These are phyloP conservation scores for Cercophora newfieldiana DNA, from an alignment of 495 filamentous ascomycete species.

Conservation along the genomic window DNA sequence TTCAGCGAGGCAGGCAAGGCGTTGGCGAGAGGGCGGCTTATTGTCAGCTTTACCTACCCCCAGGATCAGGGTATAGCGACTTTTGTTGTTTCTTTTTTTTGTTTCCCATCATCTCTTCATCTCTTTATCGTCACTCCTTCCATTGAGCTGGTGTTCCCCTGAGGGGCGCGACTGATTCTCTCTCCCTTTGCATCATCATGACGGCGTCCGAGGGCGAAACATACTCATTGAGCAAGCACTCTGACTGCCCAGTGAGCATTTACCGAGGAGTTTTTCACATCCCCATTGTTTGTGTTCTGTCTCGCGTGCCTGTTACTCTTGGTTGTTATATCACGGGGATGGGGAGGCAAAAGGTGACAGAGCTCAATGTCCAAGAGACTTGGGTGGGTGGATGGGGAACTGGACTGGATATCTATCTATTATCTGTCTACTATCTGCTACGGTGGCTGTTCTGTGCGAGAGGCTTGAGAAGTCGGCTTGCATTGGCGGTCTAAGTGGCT, in stretches of 20 bases:
- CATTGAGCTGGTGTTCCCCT: background rate
- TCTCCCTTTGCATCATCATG: slow-evolving; percentile 11
- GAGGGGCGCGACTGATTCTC: background rate
- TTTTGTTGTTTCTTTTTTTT: background rate
- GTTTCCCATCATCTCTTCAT: background rate
- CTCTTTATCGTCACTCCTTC: slow-evolving; percentile 12
- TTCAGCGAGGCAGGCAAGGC: slow-evolving; percentile 7
- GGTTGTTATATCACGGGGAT: background rate
- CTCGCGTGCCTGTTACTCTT: background rate
- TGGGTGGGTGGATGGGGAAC: background rate
- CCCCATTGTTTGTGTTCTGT: slow-evolving; percentile 3
- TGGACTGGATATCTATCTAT: background rate
- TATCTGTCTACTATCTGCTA: too few species aligned
- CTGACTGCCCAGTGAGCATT: slow-evolving; percentile 15
- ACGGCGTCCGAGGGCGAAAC: slow-evolving; percentile 16
- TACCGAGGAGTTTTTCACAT: slow-evolving; percentile 6
- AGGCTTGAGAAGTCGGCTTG: background rate
- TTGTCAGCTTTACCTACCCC: background rate
- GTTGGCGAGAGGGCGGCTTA: slow-evolving; percentile 16
- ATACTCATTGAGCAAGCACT: slow-evolving; percentile 15
- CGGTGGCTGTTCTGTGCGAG: background rate
- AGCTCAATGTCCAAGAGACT: background rate
- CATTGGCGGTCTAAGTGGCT: background rate
- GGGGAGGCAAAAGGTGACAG: background rate
- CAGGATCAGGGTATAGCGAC: background rate